Conservation (phyloP, 345 rosid genomes). For the Hypericum perforatum region DNA sequence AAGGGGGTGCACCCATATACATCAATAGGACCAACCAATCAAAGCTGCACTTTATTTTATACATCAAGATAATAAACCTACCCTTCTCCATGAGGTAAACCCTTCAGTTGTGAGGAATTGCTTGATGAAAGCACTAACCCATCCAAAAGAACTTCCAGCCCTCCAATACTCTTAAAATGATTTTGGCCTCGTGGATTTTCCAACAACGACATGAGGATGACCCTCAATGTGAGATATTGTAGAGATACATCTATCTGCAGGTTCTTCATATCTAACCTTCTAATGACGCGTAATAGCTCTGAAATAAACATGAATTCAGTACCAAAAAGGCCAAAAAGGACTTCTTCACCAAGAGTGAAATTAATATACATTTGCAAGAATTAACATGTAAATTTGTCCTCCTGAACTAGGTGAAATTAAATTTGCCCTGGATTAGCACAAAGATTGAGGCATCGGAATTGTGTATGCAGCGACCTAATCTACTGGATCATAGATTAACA, state of each 20-base stretch:
- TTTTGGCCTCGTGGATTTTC: slow-evolving; percentile 67
- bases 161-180: slow-evolving; percentile 75
- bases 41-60: slow-evolving; percentile 29
- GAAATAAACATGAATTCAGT: slow-evolving; percentile 19
- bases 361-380: too few relatives aligned
- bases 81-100: slow-evolving; percentile 8
- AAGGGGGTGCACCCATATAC: background rate
- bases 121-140: slow-evolving; percentile 56
- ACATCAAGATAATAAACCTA: background rate
- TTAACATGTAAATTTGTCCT: too few relatives aligned
- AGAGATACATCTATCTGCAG: slow-evolving; percentile 44
- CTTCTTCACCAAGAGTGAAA: slow-evolving; percentile 5
- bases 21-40: background rate
- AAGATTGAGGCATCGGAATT: too few relatives aligned
- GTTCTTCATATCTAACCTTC: slow-evolving; percentile 62
- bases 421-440: too few relatives aligned
- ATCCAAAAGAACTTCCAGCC: slow-evolving; percentile 69
- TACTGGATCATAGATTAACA: too few relatives aligned
- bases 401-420: too few relatives aligned
- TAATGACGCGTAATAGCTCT: slow-evolving; percentile 60
- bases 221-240: slow-evolving; percentile 46
- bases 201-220: slow-evolving; percentile 39
- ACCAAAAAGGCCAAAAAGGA: background rate
- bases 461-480: too few relatives aligned
- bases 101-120: slow-evolving; percentile 25